These are phyloP conservation scores for Aeschynomene evenia DNA, from an alignment of 306 rosid genomes.

Conservation along the genomic window DNA sequence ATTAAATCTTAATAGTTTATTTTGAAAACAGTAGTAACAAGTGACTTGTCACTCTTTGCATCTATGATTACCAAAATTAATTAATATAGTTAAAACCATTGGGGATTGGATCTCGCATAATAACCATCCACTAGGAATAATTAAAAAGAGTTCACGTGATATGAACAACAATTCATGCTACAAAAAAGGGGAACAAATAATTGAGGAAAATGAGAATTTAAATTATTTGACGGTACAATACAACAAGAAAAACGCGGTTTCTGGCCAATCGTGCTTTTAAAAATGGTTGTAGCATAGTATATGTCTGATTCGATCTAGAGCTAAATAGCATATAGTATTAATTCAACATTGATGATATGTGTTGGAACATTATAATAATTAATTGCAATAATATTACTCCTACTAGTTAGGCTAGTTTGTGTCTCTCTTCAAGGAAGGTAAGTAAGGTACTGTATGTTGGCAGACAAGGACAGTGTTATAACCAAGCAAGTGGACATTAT, in stretches of 20 bases:
- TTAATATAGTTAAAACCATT: neutral
- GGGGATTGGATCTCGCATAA: constrained; percentile 11
- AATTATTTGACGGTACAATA: constrained; percentile 26
- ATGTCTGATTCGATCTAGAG: constrained; percentile 23
- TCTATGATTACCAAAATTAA: neutral
- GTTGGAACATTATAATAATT: neutral
- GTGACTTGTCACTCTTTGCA: neutral
- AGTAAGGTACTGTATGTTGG: too few relatives aligned
- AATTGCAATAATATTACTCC: neutral
- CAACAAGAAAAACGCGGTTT: constrained; percentile 55
- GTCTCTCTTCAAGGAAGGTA: constrained; percentile 25
- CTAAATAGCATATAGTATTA: constrained; percentile 13
- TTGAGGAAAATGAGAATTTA: neutral
- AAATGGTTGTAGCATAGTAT: constrained; percentile 15
- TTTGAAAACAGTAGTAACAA: neutral
- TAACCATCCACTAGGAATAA: too few relatives aligned
- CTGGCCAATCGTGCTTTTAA: constrained; percentile 13
- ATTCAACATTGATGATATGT: neutral
- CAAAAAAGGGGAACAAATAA: constrained; percentile 14
- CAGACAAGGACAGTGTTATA: neutral
- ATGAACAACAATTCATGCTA: constrained; percentile 13
- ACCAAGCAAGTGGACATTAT: constrained; percentile 6
- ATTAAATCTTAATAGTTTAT: neutral
- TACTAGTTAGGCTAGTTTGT: too few relatives aligned
- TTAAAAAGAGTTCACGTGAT: constrained; percentile 40